These are phyloP conservation scores for Cercospora zeina DNA, from an alignment of 2,329 filamentous ascomycete species.

Conservation along the genomic window DNA sequence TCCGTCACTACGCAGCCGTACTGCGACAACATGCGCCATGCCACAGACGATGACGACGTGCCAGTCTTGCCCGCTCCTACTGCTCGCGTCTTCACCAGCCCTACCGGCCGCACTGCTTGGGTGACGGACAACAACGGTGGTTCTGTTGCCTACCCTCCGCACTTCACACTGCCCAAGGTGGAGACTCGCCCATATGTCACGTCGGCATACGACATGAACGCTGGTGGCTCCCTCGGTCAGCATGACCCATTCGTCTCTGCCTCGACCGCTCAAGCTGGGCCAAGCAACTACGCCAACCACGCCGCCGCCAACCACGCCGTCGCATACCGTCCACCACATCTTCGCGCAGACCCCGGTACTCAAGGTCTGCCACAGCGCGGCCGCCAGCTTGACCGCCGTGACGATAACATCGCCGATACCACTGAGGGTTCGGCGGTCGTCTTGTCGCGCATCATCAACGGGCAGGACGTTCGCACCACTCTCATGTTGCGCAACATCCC, in stretches of 20 bases:
- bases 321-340: neutral
- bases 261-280: neutral
- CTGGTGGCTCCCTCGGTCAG: neutral
- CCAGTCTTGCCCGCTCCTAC: too few species aligned
- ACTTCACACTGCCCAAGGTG: slow-evolving; percentile 24
- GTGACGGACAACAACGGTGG: slow-evolving; percentile 25
- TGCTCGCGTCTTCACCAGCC: slow-evolving; percentile 21
- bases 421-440: slow-evolving; percentile 45
- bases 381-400: slow-evolving; percentile 5
- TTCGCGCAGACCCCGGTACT: neutral
- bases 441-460: slow-evolving; percentile 43
- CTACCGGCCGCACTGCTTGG: slow-evolving; percentile 38
- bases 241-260: neutral
- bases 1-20: slow-evolving; percentile 12
- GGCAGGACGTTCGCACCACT: slow-evolving; percentile 53
- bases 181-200: neutral
- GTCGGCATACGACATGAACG: neutral
- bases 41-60: neutral
- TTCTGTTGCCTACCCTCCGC: neutral
- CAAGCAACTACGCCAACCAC: neutral
- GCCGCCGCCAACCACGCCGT: too few species aligned
- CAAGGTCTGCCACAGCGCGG: neutral
- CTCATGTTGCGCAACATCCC: slow-evolving; percentile 94
- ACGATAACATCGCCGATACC: neutral
- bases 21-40: neutral